Evolutionary conservation across 805 yeast genomes (phyloP).

Genomic region (Yarrowia sp.): DNA sequence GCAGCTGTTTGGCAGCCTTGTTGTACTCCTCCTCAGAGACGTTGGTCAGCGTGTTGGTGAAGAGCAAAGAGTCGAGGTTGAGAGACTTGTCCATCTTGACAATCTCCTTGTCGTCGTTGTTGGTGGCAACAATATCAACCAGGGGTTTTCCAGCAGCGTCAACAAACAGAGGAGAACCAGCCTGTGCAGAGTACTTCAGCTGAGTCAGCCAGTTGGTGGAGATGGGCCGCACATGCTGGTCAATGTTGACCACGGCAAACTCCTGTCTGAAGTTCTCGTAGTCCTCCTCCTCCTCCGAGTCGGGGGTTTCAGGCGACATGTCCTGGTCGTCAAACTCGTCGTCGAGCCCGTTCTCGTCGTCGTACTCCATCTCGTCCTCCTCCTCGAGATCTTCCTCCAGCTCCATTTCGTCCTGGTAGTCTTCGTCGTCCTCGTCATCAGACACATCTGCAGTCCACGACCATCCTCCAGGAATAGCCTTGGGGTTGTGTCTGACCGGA

Average conservation of each 20-base stretch:
- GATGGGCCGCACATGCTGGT: slow-evolving; percentile 19
- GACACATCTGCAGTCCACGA: background rate
- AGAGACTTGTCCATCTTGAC: background rate
- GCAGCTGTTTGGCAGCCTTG: background rate
- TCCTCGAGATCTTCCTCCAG: background rate
- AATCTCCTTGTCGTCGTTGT: background rate
- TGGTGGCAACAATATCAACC: background rate
- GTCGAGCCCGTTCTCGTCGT: slow-evolving; percentile 8
- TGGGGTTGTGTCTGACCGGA: background rate
- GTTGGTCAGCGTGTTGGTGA: slow-evolving; percentile 7
- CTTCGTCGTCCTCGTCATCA: background rate
- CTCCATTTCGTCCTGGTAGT: background rate
- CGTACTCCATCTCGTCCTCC: background rate
- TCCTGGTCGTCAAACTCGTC: slow-evolving; percentile 6
- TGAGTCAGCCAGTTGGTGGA: slow-evolving; percentile 28
- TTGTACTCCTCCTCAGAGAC: slow-evolving; percentile 21
- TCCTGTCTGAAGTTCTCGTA: slow-evolving; percentile 26
- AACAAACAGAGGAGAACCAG: slow-evolving; percentile 3
- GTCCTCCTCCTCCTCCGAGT: background rate
- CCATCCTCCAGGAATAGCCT: slow-evolving; percentile 24
- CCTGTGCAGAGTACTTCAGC: slow-evolving; percentile 20
- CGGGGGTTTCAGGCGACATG: background rate
- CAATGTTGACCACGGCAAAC: slow-evolving; percentile 33
- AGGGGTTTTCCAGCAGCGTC: background rate
- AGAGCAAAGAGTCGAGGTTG: slow-evolving; percentile 15